phyloP scores from a whole-genome alignment of 2,329 filamentous ascomycete species.

The Teratosphaeria zuluensis region DNA sequence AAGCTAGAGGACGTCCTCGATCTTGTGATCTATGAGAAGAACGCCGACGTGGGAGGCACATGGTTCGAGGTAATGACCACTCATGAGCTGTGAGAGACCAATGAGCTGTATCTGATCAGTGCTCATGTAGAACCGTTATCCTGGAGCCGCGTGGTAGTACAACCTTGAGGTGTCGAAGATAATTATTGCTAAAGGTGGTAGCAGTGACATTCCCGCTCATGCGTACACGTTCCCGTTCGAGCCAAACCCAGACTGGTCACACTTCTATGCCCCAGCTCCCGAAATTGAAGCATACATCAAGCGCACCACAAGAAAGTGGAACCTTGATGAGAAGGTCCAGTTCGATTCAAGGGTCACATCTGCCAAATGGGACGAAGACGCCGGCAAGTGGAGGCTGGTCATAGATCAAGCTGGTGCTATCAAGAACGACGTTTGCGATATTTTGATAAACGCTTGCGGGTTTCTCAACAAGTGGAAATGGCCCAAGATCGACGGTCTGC shows the following conservation, averaged over 20 bases:
- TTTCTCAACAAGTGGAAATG: slow-evolving; percentile 44
- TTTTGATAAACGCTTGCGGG: slow-evolving; percentile 41
- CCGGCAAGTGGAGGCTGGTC: slow-evolving; percentile 28
- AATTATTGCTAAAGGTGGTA: neutral
- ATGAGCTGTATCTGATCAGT: neutral
- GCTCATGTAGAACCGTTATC: slow-evolving; percentile 29
- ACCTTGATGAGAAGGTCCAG: slow-evolving; percentile 29
- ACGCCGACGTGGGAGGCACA: slow-evolving; percentile 31
- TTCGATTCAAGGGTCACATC: slow-evolving; percentile 29
- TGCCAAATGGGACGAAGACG: slow-evolving; percentile 29
- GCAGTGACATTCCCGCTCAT: slow-evolving; percentile 34
- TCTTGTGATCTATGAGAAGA: slow-evolving; percentile 35
- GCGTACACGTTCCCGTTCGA: slow-evolving; percentile 28
- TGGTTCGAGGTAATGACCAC: slow-evolving; percentile 12
- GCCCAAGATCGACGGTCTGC: slow-evolving; percentile 43
- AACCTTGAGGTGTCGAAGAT: neutral
- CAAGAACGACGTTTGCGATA: slow-evolving; percentile 32
- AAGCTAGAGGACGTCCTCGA: slow-evolving; percentile 26
- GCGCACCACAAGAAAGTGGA: slow-evolving; percentile 28
- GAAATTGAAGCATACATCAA: slow-evolving; percentile 37
- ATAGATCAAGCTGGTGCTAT: slow-evolving; percentile 17
- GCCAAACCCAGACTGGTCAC: slow-evolving; percentile 16
- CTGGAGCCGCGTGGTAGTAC: neutral
- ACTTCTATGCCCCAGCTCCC: slow-evolving; percentile 29
- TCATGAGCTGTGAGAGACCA: neutral